Base-by-base conservation (phyloP, 2,329 filamentous ascomycete species). In the Monosporascus sp. region DNA sequence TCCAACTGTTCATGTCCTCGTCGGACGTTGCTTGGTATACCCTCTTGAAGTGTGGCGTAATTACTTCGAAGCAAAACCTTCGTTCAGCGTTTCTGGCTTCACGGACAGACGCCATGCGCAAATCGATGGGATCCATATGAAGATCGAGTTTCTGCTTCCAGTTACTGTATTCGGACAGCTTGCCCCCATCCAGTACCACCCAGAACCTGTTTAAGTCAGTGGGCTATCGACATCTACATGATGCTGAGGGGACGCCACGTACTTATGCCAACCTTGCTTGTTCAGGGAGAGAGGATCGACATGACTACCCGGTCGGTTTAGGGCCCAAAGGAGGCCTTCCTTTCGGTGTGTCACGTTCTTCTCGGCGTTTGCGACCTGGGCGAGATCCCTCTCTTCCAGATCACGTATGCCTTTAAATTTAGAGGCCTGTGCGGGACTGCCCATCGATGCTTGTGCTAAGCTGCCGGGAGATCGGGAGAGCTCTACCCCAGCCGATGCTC, bases 181-280 rank as follows among this genome's bases (percentile, higher is more conserved):
- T 96, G 24, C 94, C 94, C 71, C 96, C 92, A 68, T 97, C 95
- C 45, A 99, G 79, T 2, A 99, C 94, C 59, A 99, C 95, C 94
- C 94, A 99, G 72, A 97, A 99, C 67, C 91, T 95, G 62, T 14
- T 5, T 41, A 2, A 48, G 49, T 61, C 50, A 63, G 56, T 57
- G 45, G 43, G 17, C 48, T 22, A 46, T 18, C 7, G 22, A 36
- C 11, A 31, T 35, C n/a, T 7, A 51, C 15, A 37, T 36, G 31
- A 14, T n/a, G 3, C 22, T 9, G 20, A 36, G 18, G 36, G 38
- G 8, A 5, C 31, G 50, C 17, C 49, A 81, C 88, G 74, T 77
- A 96, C 89, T 99, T 99, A 71, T 99, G 94, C 94, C 94, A 99
- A 49, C 90, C 92, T 71, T 96, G 91, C 69, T 97, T 97, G 67